Evolutionary conservation across 306 rosid genomes (phyloP).

Genomic region (Dalbergia cultrata): DNA sequence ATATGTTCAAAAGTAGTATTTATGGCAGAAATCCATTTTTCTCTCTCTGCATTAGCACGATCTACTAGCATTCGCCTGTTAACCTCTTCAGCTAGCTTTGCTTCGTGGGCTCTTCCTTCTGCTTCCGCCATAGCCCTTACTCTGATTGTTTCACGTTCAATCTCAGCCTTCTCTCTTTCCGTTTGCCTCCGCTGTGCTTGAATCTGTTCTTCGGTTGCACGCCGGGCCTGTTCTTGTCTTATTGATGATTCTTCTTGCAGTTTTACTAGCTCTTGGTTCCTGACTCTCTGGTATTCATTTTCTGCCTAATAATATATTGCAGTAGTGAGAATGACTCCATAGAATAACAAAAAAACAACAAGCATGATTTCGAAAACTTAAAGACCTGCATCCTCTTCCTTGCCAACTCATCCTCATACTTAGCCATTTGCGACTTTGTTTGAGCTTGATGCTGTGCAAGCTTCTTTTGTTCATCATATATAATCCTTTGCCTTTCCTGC

Average conservation of each 20-base stretch:
- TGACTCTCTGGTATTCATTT: slow-evolving; percentile 81
- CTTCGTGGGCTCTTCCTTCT: slow-evolving; percentile 93
- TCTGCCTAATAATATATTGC: slow-evolving; percentile 70
- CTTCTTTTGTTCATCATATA: slow-evolving; percentile 94
- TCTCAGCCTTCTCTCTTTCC: slow-evolving; percentile 93
- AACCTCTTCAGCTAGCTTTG: slow-evolving; percentile 89
- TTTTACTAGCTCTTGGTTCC: slow-evolving; percentile 95
- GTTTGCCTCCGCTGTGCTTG: slow-evolving; percentile 92
- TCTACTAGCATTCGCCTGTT: slow-evolving; percentile 81
- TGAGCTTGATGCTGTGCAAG: slow-evolving; percentile 95
- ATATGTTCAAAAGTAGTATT: slow-evolving; percentile 96
- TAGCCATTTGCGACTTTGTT: slow-evolving; percentile 91
- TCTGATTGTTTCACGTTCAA: slow-evolving; percentile 91
- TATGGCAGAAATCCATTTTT: slow-evolving; percentile 96
- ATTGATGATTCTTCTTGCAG: slow-evolving; percentile 95
- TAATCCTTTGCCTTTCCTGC: slow-evolving; percentile 91
- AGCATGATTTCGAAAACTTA: slow-evolving; percentile 18
- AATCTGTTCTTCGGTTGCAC: slow-evolving; percentile 94
- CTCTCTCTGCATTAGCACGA: slow-evolving; percentile 93
- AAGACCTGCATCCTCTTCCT: slow-evolving; percentile 94
- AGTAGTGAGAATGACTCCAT: slow-evolving; percentile 29
- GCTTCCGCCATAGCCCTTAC: slow-evolving; percentile 95
- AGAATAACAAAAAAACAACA: not conserved
- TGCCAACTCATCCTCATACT: slow-evolving; percentile 88
- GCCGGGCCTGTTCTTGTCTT: slow-evolving; percentile 89